Evolutionary conservation across 306 rosid genomes (phyloP), one percentile per base, ranked within the genome.

Genomic region (Vicia faba): DNA sequence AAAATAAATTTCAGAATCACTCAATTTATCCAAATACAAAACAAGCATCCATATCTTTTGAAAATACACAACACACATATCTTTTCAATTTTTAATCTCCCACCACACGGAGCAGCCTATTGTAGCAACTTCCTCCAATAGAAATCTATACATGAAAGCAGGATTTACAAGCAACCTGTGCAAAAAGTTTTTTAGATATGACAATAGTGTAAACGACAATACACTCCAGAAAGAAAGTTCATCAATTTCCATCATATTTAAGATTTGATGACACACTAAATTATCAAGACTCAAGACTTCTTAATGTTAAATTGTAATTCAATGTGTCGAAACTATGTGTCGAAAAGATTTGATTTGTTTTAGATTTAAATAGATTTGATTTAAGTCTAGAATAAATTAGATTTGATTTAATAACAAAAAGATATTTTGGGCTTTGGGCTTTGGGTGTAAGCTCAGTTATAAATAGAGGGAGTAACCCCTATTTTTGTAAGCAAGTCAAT

Each of bases 121-220:
- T 38, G 99, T 88, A 36, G 92, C 82, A 70, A 75, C 92, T 80
- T 90, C 85, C 83, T 95, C 99, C 48, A 95, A 85, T 50, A 88
- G 82, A 84, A 95, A 68, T 82, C 77, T 88, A 80, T 85, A 88
- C 67, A 90, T 48, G 73, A 95, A 95, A 55, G 99, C 86, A 64
- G 99, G 97, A 80, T 95, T 97, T 67, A 96, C 99, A 68, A 95
- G 81, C 95, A 95, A 85, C 88, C 97, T 95, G 99, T 29, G 59
- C 51, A 73, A 68, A 35, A 74, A n/a, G 69, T 66, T 38, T 54
- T 70, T 61, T 36, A 51, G 18, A 56, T 43, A 36, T 29, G 28
- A 78, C 67, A 67, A 41, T 11, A 16, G 64, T 23, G 12, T 9
- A 64, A 20, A 26, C 31, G 41, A 25, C 13, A 8, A 36, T 4